Percentiles rank a stretch among this genome's conserved stretches.
These are phyloP conservation scores for Candida peoriensis DNA, from an alignment of 805 yeast genomes.

Conservation along the genomic window DNA sequence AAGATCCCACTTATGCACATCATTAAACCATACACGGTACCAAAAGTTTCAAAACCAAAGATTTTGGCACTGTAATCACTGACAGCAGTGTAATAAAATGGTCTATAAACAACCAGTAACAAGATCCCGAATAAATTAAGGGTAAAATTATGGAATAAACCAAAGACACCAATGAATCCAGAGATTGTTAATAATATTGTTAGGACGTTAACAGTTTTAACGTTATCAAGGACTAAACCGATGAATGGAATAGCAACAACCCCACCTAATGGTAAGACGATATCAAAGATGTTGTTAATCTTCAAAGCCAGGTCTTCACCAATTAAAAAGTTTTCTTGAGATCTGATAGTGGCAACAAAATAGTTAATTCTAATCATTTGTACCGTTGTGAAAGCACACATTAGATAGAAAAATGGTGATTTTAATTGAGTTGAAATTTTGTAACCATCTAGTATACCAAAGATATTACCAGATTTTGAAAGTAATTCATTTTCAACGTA, in stretches of 20 bases:
- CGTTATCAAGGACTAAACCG: slow-evolving; percentile 72
- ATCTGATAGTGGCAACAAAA: slow-evolving; percentile 82
- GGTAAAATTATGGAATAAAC: slow-evolving; percentile 43
- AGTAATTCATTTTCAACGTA: slow-evolving; percentile 54
- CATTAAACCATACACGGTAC: slow-evolving; percentile 83
- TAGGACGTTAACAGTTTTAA: slow-evolving; percentile 56
- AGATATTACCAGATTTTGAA: slow-evolving; percentile 49
- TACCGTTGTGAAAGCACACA: slow-evolving; percentile 74
- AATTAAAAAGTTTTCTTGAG: slow-evolving; percentile 76
- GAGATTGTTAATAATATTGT: slow-evolving; percentile 49
- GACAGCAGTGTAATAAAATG: slow-evolving; percentile 88
- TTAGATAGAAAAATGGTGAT: slow-evolving; percentile 67
- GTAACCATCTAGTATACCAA: slow-evolving; percentile 73
- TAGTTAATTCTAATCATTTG: slow-evolving; percentile 92
- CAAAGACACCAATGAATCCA: slow-evolving; percentile 62
- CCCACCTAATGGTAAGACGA: slow-evolving; percentile 88
- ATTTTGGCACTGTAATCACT: slow-evolving; percentile 91
- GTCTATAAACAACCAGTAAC: slow-evolving; percentile 75
- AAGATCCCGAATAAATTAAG: slow-evolving; percentile 67
- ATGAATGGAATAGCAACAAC: slow-evolving; percentile 81
- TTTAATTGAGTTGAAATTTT: slow-evolving; percentile 43
- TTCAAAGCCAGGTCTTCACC: slow-evolving; percentile 44
- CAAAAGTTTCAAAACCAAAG: slow-evolving; percentile 89
- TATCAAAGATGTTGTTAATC: slow-evolving; percentile 73
- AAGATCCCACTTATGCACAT: slow-evolving; percentile 80